Conservation (phyloP, 2,329 filamentous ascomycete species). For the Sporothrix pseudoabietina region DNA sequence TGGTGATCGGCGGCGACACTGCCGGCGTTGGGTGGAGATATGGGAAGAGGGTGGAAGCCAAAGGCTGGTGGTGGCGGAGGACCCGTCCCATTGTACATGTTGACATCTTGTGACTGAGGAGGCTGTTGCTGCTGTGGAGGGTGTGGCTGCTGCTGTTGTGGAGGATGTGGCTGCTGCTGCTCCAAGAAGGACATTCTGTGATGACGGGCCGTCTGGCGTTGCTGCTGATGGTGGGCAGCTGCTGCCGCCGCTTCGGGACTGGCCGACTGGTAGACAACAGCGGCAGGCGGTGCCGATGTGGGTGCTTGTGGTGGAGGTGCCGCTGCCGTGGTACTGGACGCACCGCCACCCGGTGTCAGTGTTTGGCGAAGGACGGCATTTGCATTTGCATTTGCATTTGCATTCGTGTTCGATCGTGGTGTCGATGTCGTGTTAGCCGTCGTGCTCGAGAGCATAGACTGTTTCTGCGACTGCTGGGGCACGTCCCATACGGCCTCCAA, state of each 20-base stretch:
- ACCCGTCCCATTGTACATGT: neutral
- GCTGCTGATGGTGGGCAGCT: neutral
- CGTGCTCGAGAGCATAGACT: neutral
- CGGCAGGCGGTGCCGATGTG: neutral
- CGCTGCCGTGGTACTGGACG: neutral
- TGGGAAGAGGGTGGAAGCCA: slow-evolving; percentile 2
- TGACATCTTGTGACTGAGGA: neutral
- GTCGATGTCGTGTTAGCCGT: neutral
- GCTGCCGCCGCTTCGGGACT: neutral
- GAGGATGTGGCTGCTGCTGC: neutral
- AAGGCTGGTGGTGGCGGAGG: neutral
- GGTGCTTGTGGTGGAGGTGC: no score
- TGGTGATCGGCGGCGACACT: neutral
- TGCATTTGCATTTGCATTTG: neutral
- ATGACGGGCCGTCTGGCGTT: neutral
- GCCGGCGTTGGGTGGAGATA: neutral
- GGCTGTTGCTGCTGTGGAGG: neutral
- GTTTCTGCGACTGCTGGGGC: neutral
- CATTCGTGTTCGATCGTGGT: neutral
- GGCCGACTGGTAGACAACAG: neutral
- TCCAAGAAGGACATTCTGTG: slow-evolving; percentile 17
- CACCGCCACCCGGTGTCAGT: neutral
- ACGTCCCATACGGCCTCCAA: slow-evolving; percentile 8
- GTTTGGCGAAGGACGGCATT: neutral
- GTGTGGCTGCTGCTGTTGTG: neutral